A percentile compares a stretch with the other conserved stretches of the same genome.
These are phyloP conservation scores for Phaeophleospora eucalypticola DNA, from an alignment of 2,329 filamentous ascomycete genomes.

Conservation along the genomic window DNA sequence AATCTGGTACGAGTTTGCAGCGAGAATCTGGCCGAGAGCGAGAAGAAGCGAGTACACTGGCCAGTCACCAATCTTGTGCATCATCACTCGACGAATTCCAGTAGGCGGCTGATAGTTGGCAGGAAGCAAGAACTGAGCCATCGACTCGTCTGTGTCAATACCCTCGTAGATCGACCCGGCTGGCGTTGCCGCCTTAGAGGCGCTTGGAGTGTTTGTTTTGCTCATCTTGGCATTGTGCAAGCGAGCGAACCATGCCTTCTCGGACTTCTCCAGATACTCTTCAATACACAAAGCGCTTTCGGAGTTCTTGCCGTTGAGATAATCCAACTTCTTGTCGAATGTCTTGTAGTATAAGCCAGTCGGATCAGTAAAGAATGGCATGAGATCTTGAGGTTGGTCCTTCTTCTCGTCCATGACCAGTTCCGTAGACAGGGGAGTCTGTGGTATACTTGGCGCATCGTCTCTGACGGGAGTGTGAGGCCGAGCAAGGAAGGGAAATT, in stretches of 20 bases:
- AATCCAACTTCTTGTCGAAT: slow-evolving; percentile 56
- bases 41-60: slow-evolving; percentile 60
- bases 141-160: slow-evolving; percentile 36
- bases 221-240: slow-evolving; percentile 58
- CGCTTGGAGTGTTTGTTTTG: slow-evolving; percentile 37
- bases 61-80: slow-evolving; percentile 59
- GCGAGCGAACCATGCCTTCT: slow-evolving; percentile 63
- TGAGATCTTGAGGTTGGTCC: slow-evolving; percentile 61
- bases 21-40: slow-evolving; percentile 59
- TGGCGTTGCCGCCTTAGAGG: slow-evolving; percentile 31
- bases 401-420: slow-evolving; percentile 58
- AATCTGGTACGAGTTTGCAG: slow-evolving; percentile 65
- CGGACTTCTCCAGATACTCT: slow-evolving; percentile 59
- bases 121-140: slow-evolving; percentile 54
- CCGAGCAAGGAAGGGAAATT: slow-evolving; percentile 27
- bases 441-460: slow-evolving; percentile 22
- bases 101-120: slow-evolving; percentile 55
- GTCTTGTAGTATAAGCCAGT: slow-evolving; percentile 57
- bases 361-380: slow-evolving; percentile 64
- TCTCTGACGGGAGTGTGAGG: slow-evolving; percentile 26
- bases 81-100: slow-evolving; percentile 53
- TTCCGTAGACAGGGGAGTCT: slow-evolving; percentile 48
- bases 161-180: slow-evolving; percentile 41
- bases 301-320: slow-evolving; percentile 55
- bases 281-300: slow-evolving; percentile 60